Evolutionary conservation across 2,329 filamentous ascomycete genomes (phyloP), one percentile per base, ranked within the genome.

Genomic region (Scedosporium boydii): DNA sequence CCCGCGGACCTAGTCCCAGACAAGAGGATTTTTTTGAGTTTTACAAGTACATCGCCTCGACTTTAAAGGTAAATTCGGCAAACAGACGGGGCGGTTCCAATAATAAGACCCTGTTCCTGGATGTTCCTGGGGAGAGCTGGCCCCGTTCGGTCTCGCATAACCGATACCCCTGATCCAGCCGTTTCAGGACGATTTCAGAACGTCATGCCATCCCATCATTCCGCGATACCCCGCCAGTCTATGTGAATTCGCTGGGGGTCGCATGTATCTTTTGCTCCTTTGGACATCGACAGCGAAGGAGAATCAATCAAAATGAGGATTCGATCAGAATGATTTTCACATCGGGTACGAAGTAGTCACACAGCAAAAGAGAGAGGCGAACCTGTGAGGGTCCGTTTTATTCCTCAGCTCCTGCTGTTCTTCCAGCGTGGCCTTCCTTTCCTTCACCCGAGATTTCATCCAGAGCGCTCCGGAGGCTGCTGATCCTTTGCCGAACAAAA

Each of bases 381-480:
- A 26, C 27, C 55, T 59, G 6, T 16, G 6, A 34, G 2, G 44
- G 55, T 4, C 44, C 29, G 21, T 29, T 44, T 46, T 34, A 34
- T 21, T 56, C 42, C 42, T 57, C 7, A 59, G 34, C 21, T 58
- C 16, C 23, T 44, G 5, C 23, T 44, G 5, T 51, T 53, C 23
- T 23, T 23, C 53, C 27, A 18, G 7, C 3, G 2, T 18, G 10
- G 26, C 12, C 26, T 61, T 58, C 61, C 59, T 53, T 65, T 48
- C 63, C 62, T 61, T 51, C 57, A 60, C 26, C 48, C 34, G 62
- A 21, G 63, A 64, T 58, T 21, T 46, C 63, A 58, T 63, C 56
- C 64, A 66, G 55, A 38, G 44, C 59, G 46, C 48, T 53, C 48
- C 44, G 48, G 44, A 18, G 29, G 48, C 59, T 65, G 67, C 63